phyloP scores from a whole-genome alignment of 78 protist species.

The Dictyostelium firmibasis region DNA sequence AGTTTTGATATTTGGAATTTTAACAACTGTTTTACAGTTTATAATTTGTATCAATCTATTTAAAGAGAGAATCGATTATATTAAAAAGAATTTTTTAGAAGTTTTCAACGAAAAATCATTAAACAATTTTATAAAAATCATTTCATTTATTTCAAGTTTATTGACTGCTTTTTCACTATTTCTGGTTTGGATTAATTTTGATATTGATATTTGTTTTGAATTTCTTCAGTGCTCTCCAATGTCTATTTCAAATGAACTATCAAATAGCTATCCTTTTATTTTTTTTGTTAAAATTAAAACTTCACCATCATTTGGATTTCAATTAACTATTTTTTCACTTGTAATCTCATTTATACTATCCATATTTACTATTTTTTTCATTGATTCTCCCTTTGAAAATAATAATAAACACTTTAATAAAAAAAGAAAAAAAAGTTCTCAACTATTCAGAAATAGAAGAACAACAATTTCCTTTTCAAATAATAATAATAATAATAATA shows the following conservation, averaged over 20 bases:
- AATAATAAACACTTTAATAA: background rate
- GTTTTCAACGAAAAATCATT: background rate
- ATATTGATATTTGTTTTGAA: background rate
- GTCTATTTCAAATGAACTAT: background rate
- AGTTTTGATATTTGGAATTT: background rate
- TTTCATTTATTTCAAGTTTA: background rate
- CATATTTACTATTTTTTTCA: background rate
- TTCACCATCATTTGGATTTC: background rate
- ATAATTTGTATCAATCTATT: background rate
- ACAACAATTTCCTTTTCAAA: background rate
- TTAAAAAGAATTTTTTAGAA: background rate
- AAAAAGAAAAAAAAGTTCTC: background rate
- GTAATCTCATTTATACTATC: background rate
- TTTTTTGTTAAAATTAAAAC: background rate
- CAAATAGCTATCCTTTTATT: background rate
- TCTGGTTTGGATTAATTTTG: background rate
- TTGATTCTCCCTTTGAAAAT: background rate
- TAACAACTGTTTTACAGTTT: background rate
- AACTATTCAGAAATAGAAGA: background rate
- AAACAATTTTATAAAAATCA: background rate
- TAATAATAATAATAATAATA: too few relatives aligned
- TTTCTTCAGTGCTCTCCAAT: background rate
- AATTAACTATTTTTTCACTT: background rate
- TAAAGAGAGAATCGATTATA: background rate
- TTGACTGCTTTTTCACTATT: background rate